Evolutionary conservation across 768 basidiomycete species (phyloP).

Genomic region (Lentinula detonsa): DNA sequence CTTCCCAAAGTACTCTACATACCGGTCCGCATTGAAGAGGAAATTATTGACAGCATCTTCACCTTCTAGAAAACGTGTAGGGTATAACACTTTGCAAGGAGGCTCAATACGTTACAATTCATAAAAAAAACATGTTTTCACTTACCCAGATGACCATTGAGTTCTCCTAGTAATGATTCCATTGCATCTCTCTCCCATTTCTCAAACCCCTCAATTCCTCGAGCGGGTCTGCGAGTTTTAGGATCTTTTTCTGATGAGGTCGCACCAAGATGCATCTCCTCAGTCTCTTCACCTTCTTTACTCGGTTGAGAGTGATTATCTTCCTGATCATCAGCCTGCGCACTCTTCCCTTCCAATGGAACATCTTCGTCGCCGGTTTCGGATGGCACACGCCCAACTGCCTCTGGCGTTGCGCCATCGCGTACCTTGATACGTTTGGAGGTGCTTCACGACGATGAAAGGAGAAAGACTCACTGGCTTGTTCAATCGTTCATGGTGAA

Average conservation of each 20-base stretch:
- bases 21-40: constrained; percentile 86
- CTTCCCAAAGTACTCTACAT: constrained; percentile 11
- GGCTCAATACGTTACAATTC: not conserved
- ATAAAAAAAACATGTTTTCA: not conserved
- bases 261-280: constrained; percentile 14
- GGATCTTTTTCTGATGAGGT: constrained; percentile 28
- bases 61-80: constrained; percentile 85
- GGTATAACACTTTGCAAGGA: constrained; percentile 62
- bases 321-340: constrained; percentile 8
- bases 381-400: constrained; percentile 51
- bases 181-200: constrained; percentile 85
- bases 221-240: constrained; percentile 29
- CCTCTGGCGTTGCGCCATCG: constrained; percentile 32
- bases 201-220: constrained; percentile 66
- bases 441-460: constrained; percentile 6
- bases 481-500: constrained; percentile 67
- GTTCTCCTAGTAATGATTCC: constrained; percentile 71
- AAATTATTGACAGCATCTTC: constrained; percentile 92
- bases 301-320: not conserved
- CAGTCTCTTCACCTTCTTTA: constrained; percentile 14
- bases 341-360: constrained; percentile 12
- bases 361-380: constrained; percentile 41
- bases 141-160: constrained; percentile 85
- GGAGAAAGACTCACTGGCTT: constrained; percentile 46
- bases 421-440: constrained; percentile 30